phyloP scores from a whole-genome alignment of 164 flowering plant genomes.

The Macadamia tetraphylla region DNA sequence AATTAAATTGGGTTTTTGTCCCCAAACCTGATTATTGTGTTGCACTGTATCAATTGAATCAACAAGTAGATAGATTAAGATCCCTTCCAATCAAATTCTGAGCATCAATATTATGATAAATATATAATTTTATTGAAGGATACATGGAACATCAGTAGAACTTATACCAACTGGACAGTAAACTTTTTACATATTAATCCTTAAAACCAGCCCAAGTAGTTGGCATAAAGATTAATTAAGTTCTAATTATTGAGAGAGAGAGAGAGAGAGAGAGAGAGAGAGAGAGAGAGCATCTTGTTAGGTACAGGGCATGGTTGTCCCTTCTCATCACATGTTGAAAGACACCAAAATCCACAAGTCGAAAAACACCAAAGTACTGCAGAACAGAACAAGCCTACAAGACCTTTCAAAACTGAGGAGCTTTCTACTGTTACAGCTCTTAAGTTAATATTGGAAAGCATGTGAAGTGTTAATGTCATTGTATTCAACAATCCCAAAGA shows the following conservation, averaged over 20 bases:
- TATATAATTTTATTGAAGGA: no score
- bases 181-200: conserved; percentile 4
- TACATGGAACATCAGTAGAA: no score
- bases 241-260: background rate
- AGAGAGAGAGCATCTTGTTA: background rate
- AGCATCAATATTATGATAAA: no score
- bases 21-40: no score
- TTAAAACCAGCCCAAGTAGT: background rate
- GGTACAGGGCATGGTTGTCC: conserved; percentile 3
- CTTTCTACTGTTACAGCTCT: conserved; percentile 9
- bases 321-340: conserved; percentile 14
- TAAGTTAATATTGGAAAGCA: conserved; percentile 14
- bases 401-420: conserved; percentile 3
- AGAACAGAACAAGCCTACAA: conserved; percentile 1
- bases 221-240: no score
- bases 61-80: no score
- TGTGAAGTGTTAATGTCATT: conserved; percentile 9
- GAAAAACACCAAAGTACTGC: conserved; percentile 3
- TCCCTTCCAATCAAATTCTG: no score
- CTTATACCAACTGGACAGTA: background rate
- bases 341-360: conserved; percentile 9
- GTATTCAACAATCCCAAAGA: conserved; percentile 4
- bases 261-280: background rate
- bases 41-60: no score
- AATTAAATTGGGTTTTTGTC: no score